Evolutionary conservation across 1,284 basidiomycete genomes (phyloP), one percentile per base, ranked within the genome.

Genomic region (Caloboletus firmus): DNA sequence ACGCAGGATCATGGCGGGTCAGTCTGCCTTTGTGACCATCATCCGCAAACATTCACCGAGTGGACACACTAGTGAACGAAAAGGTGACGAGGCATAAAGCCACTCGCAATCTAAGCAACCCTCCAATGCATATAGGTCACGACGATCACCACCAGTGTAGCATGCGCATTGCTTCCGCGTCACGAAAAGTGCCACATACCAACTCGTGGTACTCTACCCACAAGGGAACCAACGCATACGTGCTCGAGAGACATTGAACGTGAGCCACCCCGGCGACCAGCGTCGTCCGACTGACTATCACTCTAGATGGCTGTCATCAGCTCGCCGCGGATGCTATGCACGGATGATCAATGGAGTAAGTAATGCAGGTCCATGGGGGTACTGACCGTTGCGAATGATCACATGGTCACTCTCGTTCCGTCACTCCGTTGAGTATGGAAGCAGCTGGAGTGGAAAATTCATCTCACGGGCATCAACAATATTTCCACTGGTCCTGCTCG

Each of bases 261-360:
- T 58, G 57, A 57, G 48, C 58, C 58, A 58, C 48, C 32, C 20
- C 4, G 10, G 15, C n/a, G 37, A n/a, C 32, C 45, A 34, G 36
- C 45, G 17, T 57, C 55, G 48, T 60, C 44, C 57, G 17, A 45
- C 41, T 18, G 31, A 40, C 45, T 48, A 43, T 30, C 37, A 45
- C 17, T 11, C 6, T 47, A 46, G 17, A 34, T 49, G 36, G 47
- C n/a, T 17, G 40, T 28, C 41, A 40, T 54, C 52, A 43, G 51
- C 41, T 54, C 12, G 51, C 46, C 6, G 11, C 43, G 30, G 31
- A n/a, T 59, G 56, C 57, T 59, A 22, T 59, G 57, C 52, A 50
- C 47, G 43, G 34, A 32, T 45, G 31, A 26, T 49, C 49, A 28
- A 9, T 17, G 12, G 30, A 35, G 18, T 20, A 20, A 10, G 22